A percentile compares a stretch with the other conserved stretches of the same genome.
These are phyloP conservation scores for Diaporthe vexans DNA, from an alignment of 2,329 filamentous ascomycete genomes.

Conservation along the genomic window DNA sequence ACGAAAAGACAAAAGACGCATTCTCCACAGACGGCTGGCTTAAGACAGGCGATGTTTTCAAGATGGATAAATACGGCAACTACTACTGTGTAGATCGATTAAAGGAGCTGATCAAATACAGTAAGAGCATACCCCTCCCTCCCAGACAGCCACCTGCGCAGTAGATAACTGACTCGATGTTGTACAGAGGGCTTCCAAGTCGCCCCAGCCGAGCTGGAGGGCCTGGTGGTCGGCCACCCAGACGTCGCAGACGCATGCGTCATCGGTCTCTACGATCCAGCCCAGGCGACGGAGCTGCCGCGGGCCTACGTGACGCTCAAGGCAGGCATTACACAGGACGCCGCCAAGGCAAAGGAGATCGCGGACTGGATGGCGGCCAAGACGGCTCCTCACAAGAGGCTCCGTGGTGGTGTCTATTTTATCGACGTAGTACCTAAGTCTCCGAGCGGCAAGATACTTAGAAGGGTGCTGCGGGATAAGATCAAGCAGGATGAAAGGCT, in stretches of 20 bases:
- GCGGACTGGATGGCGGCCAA: constrained; percentile 53
- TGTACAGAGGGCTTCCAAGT: constrained; percentile 77
- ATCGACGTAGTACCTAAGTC: constrained; percentile 80
- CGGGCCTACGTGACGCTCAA: constrained; percentile 73
- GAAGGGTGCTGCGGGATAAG: constrained; percentile 58
- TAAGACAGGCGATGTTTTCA: constrained; percentile 90
- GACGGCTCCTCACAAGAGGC: constrained; percentile 70
- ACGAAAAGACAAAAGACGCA: constrained; percentile 77
- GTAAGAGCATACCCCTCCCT: constrained; percentile 52
- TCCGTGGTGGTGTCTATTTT: constrained; percentile 80
- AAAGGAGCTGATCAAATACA: constrained; percentile 76
- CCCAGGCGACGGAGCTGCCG: constrained; percentile 77
- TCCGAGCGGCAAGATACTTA: constrained; percentile 65
- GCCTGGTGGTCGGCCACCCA: constrained; percentile 57
- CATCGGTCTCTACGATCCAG: constrained; percentile 71
- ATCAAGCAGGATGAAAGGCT: constrained; percentile 54
- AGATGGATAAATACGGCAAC: constrained; percentile 82
- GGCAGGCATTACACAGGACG: constrained; percentile 52
- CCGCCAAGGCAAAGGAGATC: constrained; percentile 57
- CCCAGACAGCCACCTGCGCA: neutral
- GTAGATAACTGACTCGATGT: constrained; percentile 39
- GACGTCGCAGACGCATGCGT: constrained; percentile 72
- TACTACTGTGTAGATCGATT: constrained; percentile 92
- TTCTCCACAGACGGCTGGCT: constrained; percentile 87
- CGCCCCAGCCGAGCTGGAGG: constrained; percentile 75